These are phyloP conservation scores for Ophiostoma sp. DNA, from an alignment of 2,329 filamentous ascomycete genomes.

Conservation along the genomic window DNA sequence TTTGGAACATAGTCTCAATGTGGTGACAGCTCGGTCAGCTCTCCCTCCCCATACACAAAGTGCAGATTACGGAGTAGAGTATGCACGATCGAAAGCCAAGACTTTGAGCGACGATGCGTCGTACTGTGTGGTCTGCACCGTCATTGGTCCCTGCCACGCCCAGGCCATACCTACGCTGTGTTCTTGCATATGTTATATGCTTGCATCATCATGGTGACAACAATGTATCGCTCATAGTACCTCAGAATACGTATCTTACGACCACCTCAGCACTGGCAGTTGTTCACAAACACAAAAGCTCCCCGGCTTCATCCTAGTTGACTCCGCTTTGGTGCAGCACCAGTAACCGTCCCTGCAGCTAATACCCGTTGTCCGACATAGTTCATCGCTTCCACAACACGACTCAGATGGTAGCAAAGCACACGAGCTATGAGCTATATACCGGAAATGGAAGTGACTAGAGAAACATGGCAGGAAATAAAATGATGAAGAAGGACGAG, in stretches of 20 bases:
- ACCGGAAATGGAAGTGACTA: constrained; percentile 1
- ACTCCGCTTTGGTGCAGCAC: constrained; percentile 8
- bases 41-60: background rate
- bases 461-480: background rate
- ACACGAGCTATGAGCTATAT: constrained; percentile 3
- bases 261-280: too few species aligned
- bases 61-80: too few species aligned
- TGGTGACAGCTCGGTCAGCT: constrained; percentile 4
- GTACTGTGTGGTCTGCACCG: background rate
- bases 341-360: constrained; percentile 9
- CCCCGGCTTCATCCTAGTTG: constrained; percentile 10
- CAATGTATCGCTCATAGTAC: too few species aligned
- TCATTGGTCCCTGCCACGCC: background rate
- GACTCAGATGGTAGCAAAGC: background rate
- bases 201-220: background rate
- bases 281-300: too few species aligned
- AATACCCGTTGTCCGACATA: constrained; percentile 8
- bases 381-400: background rate
- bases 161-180: background rate
- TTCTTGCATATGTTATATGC: background rate
- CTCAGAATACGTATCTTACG: too few species aligned
- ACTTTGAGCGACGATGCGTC: constrained; percentile 11
- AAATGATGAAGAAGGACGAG: too few species aligned
- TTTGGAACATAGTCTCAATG: too few species aligned
- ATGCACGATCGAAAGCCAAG: constrained; percentile 13